Percentiles rank a stretch among this genome's conserved stretches.
These are phyloP conservation scores for Neurospora sp. DNA, from an alignment of 495 filamentous ascomycete genomes.

Conservation along the genomic window DNA sequence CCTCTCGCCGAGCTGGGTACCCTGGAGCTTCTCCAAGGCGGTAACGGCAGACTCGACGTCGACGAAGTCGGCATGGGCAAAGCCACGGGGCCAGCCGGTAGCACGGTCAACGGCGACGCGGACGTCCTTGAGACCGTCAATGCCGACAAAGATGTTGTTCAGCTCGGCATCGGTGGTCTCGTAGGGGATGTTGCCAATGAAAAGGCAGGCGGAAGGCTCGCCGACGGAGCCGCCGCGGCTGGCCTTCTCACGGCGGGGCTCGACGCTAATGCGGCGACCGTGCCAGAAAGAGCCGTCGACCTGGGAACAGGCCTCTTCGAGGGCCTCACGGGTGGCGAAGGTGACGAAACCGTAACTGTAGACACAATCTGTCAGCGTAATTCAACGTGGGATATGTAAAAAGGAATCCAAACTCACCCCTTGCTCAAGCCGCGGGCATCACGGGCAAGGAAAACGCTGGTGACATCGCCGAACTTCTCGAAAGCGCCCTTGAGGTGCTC, in stretches of 20 bases:
- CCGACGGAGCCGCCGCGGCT: slow-evolving; percentile 1
- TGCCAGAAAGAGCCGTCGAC: slow-evolving; percentile 64
- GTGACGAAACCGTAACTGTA: slow-evolving; percentile 70
- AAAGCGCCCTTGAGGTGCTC: slow-evolving; percentile 60
- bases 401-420: slow-evolving; percentile 51
- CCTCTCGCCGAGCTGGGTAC: slow-evolving; percentile 54
- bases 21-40: slow-evolving; percentile 47
- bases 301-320: slow-evolving; percentile 49
- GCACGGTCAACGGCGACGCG: slow-evolving; percentile 82
- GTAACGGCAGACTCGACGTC: slow-evolving; percentile 50
- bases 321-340: slow-evolving; percentile 48
- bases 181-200: slow-evolving; percentile 82
- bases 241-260: slow-evolving; percentile 30
- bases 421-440: slow-evolving; percentile 74
- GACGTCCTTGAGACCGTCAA: slow-evolving; percentile 67
- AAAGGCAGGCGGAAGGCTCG: slow-evolving; percentile 57
- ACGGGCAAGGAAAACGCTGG: slow-evolving; percentile 43
- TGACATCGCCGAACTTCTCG: slow-evolving; percentile 53
- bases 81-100: slow-evolving; percentile 80
- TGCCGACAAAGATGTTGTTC: slow-evolving; percentile 64
- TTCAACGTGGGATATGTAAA: not conserved
- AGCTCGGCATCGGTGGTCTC: slow-evolving; percentile 84
- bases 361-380: slow-evolving; percentile 1
- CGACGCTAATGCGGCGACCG: slow-evolving; percentile 61
- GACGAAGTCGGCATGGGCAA: slow-evolving; percentile 80